Evolutionary conservation across 495 filamentous ascomycete species (phyloP), one percentile per base, ranked within the genome.

Genomic region (Aspergillus coremiiformis): DNA sequence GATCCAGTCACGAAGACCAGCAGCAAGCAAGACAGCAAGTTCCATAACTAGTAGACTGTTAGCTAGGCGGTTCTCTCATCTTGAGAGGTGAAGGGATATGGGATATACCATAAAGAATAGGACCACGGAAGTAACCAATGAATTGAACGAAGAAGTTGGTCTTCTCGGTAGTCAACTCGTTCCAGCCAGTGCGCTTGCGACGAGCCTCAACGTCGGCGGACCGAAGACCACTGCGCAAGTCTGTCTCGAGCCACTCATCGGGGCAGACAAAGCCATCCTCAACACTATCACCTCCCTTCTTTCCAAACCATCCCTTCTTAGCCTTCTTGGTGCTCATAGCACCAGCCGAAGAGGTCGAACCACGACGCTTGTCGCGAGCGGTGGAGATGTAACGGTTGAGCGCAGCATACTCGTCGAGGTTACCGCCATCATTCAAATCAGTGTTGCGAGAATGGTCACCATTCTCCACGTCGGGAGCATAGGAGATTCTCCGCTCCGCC

Each of bases 41-140:
- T 91, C 85, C 87, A 91, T 90, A 64, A 89, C 86, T 90, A 52
- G 12, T 48, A 26, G 42, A 9, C 0, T 7, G 15, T 37, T 51
- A 27, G 23, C 39, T 9, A 32, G 14, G 19, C 3, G 1, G 11
- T n/a, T 14, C 24, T 39, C 35, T 61, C 39, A 47, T 49, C 42
- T 51, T 37, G 14, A 33, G n/a, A 20, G 11, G 53, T 52, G 39
- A 49, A 39, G 9, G 27, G 19, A 46, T n/a, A n/a, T n/a, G n/a
- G n/a, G n/a, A 70, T 79, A 66, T 73, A 89, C 86, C 86, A 74
- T 89, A 90, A 47, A 91, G 84, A 73, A 91, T 87, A 53, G 87
- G 87, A 64, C 87, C 86, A 61, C 76, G 82, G 76, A 91, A 91
- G 70, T 84, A 91, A 65, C 82, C 76, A 55, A 90, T 70, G 66